phyloP scores from a whole-genome alignment of 2,329 filamentous ascomycete species.

The Colletotrichum cordylinicola region DNA sequence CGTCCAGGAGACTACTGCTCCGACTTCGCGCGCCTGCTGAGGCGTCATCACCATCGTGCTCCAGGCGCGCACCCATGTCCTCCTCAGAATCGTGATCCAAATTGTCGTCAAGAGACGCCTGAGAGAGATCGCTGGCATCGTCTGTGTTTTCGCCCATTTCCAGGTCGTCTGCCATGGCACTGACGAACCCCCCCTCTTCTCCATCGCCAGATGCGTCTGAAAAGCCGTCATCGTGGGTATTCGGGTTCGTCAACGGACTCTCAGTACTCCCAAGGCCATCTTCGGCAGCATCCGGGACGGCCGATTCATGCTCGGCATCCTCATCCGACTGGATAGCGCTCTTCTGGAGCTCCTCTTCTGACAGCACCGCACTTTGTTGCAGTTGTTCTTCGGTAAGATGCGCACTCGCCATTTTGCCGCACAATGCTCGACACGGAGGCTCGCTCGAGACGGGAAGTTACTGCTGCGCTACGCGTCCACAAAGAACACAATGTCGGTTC shows the following conservation, averaged over 20 bases:
- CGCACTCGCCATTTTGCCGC: conserved; percentile 49
- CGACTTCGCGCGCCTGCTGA: not conserved
- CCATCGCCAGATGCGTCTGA: conserved; percentile 1
- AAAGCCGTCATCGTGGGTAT: not conserved
- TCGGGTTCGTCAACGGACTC: not conserved
- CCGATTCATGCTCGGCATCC: conserved; percentile 44
- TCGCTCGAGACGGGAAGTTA: not conserved
- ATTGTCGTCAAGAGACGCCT: conserved; percentile 38
- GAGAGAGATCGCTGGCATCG: conserved; percentile 37
- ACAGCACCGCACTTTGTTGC: conserved; percentile 60
- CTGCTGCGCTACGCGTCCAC: not conserved
- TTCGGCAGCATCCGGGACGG: conserved; percentile 25
- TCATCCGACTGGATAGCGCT: conserved; percentile 59
- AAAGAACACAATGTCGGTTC: not conserved
- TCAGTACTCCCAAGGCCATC: conserved; percentile 22
- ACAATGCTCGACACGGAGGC: not conserved
- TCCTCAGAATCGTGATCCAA: conserved; percentile 41
- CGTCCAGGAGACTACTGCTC: conserved; percentile 18
- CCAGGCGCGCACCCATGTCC: conserved; percentile 40
- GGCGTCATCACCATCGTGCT: conserved; percentile 31
- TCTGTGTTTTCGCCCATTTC: conserved; percentile 38
- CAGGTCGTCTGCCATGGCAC: conserved; percentile 34
- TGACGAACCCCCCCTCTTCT: conserved; percentile 27
- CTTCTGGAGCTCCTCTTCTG: conserved; percentile 48
- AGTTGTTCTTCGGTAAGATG: conserved; percentile 64